Evolutionary conservation across 1,139 yeast species (phyloP), one percentile per base, ranked within the genome.

Genomic region (Kodamaea sp.): DNA sequence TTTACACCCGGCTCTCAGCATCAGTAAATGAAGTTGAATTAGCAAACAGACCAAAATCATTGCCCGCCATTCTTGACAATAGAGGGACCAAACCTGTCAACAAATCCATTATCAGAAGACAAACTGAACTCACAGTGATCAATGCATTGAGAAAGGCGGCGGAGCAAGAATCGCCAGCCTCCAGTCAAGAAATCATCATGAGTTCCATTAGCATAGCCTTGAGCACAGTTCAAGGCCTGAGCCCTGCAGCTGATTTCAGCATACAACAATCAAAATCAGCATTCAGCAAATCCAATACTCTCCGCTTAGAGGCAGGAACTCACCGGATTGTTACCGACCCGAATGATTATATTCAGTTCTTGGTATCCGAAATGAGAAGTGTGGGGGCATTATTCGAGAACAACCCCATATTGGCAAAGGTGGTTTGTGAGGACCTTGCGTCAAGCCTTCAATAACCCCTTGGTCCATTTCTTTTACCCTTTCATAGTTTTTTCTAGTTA

Each of bases 71-170:
- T 9, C 6, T 7, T 18, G 21, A 18, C 9, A n/a, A n/a, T n/a
- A n/a, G n/a, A n/a, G n/a, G n/a, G n/a, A n/a, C n/a, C n/a, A n/a
- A n/a, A n/a, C n/a, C n/a, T n/a, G 21, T 18, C 21, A 67, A 21
- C 41, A 57, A 58, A 2, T 36, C 52, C 1, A 57, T 53, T 38
- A 57, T 62, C 2, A 56, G 59, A 41, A 51, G 67, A 27, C 59
- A 59, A 32, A 56, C 63, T 4, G 73, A 68, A 38, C 38, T 62
- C 15, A 36, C 58, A 6, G 48, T 66, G 5, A 42, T 59, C 4
- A 44, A 55, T 6, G 41, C 48, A 2, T 39, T 66, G 15, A 35
- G 41, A 11, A 24, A 22, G 15, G 35, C 16, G 21, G 21, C 10
- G 6, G 15, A 32, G 24, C 35, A 32, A 20, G 23, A 26, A 12